A percentile compares a stretch with the other conserved stretches of the same genome.
Evolutionary conservation across 148 eudicot species (phyloP).

Genomic region (Beta vulgaris): DNA sequence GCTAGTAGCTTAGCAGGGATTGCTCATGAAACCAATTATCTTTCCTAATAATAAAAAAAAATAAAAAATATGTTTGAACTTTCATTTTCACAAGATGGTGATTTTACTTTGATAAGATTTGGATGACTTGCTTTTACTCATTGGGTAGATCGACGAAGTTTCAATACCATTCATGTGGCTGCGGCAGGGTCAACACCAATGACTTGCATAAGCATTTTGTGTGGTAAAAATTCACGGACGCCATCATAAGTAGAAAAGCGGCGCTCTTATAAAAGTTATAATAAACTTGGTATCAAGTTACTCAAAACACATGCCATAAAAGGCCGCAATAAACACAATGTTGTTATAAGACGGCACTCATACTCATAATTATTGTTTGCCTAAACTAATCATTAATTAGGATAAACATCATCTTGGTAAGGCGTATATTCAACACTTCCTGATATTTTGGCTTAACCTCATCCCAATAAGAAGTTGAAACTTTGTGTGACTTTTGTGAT

Average conservation of each 20-base stretch:
- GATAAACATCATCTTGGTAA: background rate
- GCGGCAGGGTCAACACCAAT: slow-evolving; percentile 19
- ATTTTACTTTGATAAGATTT: background rate
- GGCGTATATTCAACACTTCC: background rate
- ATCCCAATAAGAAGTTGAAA: background rate
- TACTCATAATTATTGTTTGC: background rate
- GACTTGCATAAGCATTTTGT: background rate
- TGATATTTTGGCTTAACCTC: slow-evolving; percentile 6
- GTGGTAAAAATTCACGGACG: slow-evolving; percentile 2
- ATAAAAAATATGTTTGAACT: background rate
- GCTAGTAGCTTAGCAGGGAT: no score
- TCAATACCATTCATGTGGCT: slow-evolving; percentile 6
- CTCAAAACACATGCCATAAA: background rate
- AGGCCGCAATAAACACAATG: background rate
- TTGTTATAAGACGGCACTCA: background rate
- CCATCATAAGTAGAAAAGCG: background rate
- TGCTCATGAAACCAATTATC: no score
- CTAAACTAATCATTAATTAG: background rate
- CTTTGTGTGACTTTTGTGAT: no score
- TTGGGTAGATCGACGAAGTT: background rate
- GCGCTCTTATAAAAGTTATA: slow-evolving; percentile 12
- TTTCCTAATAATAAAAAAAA: no score
- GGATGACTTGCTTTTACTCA: background rate
- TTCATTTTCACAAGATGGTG: slow-evolving; percentile 1
- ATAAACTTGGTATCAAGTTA: background rate